Evolutionary conservation across 2,329 filamentous ascomycete genomes (phyloP).

Genomic region (Knoxdaviesia capensis): DNA sequence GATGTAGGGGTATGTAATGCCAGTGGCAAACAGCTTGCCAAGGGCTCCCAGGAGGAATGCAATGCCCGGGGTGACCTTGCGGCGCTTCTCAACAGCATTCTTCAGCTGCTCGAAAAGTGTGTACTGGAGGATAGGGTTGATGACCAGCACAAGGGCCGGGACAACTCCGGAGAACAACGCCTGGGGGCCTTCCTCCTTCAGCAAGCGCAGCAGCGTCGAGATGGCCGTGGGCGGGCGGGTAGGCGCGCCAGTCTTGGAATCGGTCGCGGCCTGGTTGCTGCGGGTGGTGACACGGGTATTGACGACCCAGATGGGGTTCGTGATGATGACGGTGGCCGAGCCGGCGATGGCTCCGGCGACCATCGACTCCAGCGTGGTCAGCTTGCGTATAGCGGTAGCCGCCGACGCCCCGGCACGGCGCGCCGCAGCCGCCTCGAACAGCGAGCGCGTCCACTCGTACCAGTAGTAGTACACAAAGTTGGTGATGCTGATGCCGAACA

Average conservation of each 20-base stretch:
- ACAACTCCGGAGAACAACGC: slow-evolving; percentile 85
- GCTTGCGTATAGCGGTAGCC: slow-evolving; percentile 55
- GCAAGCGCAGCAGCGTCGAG: slow-evolving; percentile 58
- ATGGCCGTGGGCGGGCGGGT: slow-evolving; percentile 42
- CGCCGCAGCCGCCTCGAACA: slow-evolving; percentile 62
- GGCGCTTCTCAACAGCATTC: slow-evolving; percentile 58
- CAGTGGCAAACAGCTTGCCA: slow-evolving; percentile 85
- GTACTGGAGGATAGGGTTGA: slow-evolving; percentile 97
- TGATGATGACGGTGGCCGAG: slow-evolving; percentile 82
- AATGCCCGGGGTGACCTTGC: slow-evolving; percentile 61
- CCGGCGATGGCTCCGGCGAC: slow-evolving; percentile 86
- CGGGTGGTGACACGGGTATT: slow-evolving; percentile 97
- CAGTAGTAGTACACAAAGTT: slow-evolving; percentile 99
- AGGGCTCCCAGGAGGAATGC: slow-evolving; percentile 83
- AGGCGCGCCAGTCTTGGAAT: slow-evolving; percentile 21
- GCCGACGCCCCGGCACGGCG: slow-evolving; percentile 20
- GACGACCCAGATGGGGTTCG: slow-evolving; percentile 97
- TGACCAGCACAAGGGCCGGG: slow-evolving; percentile 80
- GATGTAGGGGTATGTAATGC: slow-evolving; percentile 94
- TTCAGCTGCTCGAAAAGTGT: slow-evolving; percentile 98
- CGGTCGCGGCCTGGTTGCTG: slow-evolving; percentile 26
- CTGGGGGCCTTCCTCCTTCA: slow-evolving; percentile 65
- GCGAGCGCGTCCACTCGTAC: slow-evolving; percentile 91
- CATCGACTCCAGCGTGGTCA: slow-evolving; percentile 87
- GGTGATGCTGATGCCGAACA: slow-evolving; percentile 95